Percentiles rank a stretch among this genome's conserved stretches.
Conservation (phyloP, 179 eudicot genomes). For the Heliamphora pulchella region DNA sequence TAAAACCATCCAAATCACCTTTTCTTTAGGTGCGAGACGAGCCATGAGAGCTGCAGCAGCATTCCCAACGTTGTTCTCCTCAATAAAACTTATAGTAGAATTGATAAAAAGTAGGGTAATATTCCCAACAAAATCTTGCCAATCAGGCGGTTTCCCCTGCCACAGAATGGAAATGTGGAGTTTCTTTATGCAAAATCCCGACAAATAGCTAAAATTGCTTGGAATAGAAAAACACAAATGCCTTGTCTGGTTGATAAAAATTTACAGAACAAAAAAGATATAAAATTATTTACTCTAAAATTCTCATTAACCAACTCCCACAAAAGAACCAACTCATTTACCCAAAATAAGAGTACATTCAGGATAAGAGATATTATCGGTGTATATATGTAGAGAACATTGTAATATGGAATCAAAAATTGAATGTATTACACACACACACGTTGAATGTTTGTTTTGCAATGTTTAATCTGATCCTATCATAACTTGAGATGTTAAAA, state of each 20-base stretch:
- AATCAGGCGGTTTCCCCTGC: constrained; percentile 82
- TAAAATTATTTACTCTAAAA: not conserved
- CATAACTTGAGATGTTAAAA: too few relatives aligned
- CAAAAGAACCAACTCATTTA: not conserved
- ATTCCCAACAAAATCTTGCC: constrained; percentile 94
- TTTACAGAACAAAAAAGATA: not conserved
- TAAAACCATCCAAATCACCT: constrained; percentile 27
- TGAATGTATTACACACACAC: not conserved
- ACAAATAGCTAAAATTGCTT: too few relatives aligned
- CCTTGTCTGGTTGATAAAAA: constrained; percentile 1
- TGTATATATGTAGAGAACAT: too few relatives aligned
- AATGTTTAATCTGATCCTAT: too few relatives aligned
- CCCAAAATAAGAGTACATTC: too few relatives aligned
- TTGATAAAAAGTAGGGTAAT: constrained; percentile 66
- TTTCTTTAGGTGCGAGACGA: constrained; percentile 80
- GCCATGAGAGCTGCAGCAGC: constrained; percentile 97
- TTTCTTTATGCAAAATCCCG: constrained; percentile 1
- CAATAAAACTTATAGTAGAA: constrained; percentile 86
- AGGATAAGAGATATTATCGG: too few relatives aligned
- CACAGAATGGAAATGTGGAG: not conserved
- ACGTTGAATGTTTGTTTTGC: too few relatives aligned
- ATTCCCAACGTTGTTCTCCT: constrained; percentile 89
- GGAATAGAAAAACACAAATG: too few relatives aligned
- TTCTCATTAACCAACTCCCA: not conserved
- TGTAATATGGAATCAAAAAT: too few relatives aligned